A percentile compares a stretch with the other conserved stretches of the same genome.
phyloP scores from a whole-genome alignment of 2,329 filamentous ascomycete genomes.

The Arthrobotrys sinensis region DNA sequence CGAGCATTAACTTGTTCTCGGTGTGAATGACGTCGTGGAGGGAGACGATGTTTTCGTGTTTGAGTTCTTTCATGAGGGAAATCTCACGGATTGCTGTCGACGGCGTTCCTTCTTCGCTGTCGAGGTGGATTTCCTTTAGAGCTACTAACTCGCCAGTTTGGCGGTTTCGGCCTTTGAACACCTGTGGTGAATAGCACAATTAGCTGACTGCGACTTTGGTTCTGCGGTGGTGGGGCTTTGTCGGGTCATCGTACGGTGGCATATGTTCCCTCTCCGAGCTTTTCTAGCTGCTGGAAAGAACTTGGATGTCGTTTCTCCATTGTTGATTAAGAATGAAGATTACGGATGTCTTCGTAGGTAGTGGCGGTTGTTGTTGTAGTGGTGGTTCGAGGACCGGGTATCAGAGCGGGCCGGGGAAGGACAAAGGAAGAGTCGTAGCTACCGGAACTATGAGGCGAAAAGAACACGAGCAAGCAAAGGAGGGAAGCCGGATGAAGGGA shows the following conservation, averaged over 20 bases:
- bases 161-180: conserved; percentile 97
- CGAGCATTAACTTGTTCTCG: conserved; percentile 99
- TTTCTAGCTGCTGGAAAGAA: conserved; percentile 99
- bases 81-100: conserved; percentile 98
- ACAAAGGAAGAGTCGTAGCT: conserved; percentile 33
- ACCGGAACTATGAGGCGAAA: conserved; percentile 34
- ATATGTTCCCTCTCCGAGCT: conserved; percentile 98
- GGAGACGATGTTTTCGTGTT: conserved; percentile 97
- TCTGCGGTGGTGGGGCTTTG: neutral
- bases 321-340: neutral
- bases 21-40: conserved; percentile 99
- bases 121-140: conserved; percentile 97
- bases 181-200: conserved; percentile 71
- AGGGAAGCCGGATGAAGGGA: conserved; percentile 8
- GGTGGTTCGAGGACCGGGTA: neutral
- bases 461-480: neutral
- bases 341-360: neutral
- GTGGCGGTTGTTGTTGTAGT: neutral
- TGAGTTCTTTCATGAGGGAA: conserved; percentile 98
- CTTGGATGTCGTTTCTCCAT: conserved; percentile 86
- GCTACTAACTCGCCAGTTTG: conserved; percentile 97
- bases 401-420: conserved; percentile 35
- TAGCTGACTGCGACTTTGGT: conserved; percentile 16
- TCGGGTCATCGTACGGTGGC: conserved; percentile 80
- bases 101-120: conserved; percentile 97